Conservation (phyloP, 2,329 filamentous ascomycete genomes). For the Aspergillus transmontanensis region DNA sequence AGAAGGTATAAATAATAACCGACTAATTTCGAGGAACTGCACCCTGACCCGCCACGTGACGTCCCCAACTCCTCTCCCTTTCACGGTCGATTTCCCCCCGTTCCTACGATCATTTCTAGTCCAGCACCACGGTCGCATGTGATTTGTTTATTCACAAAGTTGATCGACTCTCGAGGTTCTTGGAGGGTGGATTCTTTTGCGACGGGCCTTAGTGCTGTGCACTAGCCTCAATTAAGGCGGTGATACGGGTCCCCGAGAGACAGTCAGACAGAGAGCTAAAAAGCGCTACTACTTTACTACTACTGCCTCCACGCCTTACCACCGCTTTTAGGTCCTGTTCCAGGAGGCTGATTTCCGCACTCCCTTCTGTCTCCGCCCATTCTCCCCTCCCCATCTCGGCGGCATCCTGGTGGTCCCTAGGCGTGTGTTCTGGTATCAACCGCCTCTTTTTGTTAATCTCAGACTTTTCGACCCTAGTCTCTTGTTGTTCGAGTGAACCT, state of each 20-base stretch:
- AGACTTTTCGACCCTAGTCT: constrained; percentile 15
- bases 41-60: constrained; percentile 21
- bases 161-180: constrained; percentile 8
- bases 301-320: constrained; percentile 16
- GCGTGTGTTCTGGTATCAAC: constrained; percentile 13
- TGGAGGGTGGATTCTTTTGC: constrained; percentile 16
- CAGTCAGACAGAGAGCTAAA: constrained; percentile 21
- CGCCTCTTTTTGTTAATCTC: constrained; percentile 11
- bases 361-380: constrained; percentile 14
- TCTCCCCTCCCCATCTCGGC: constrained; percentile 21
- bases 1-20: constrained; percentile 2
- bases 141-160: constrained; percentile 10
- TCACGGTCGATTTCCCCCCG: constrained; percentile 5
- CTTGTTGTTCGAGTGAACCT: constrained; percentile 17
- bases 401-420: constrained; percentile 27
- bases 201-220: constrained; percentile 23
- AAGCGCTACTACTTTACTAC: constrained; percentile 14
- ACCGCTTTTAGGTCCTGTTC: constrained; percentile 13
- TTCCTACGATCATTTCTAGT: constrained; percentile 14
- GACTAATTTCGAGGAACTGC: constrained; percentile 7
- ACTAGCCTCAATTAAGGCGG: constrained; percentile 30
- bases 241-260: constrained; percentile 23
- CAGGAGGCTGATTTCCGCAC: constrained; percentile 29
- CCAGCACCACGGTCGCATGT: constrained; percentile 15
- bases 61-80: constrained; percentile 12